These are phyloP conservation scores for Elongisporangium senticosum DNA, from an alignment of 352 stramenopile species.

Conservation along the genomic window DNA sequence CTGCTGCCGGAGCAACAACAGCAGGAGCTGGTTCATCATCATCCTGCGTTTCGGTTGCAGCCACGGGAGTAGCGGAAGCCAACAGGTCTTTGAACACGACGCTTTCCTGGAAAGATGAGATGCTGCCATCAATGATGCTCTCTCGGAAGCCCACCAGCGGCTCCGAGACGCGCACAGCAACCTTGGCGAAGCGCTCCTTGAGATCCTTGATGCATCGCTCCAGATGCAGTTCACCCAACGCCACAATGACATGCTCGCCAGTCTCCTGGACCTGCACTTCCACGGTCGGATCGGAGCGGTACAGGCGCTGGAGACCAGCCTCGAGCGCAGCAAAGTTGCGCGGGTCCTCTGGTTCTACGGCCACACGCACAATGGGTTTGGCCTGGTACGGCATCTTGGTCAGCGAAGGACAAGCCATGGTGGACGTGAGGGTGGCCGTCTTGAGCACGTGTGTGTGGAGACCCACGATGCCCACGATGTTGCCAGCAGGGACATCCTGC, in stretches of 20 bases:
- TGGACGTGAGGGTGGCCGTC: conserved; percentile 84
- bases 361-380: conserved; percentile 90
- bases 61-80: conserved; percentile 7
- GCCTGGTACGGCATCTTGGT: conserved; percentile 88
- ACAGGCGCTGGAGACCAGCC: conserved; percentile 84
- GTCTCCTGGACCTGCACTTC: conserved; percentile 89
- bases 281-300: conserved; percentile 90
- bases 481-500: conserved; percentile 77
- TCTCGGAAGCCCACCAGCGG: conserved; percentile 89
- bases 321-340: conserved; percentile 83
- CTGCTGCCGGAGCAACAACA: conserved; percentile 8
- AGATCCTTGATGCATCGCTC: conserved; percentile 91
- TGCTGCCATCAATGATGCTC: conserved; percentile 57
- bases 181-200: conserved; percentile 83
- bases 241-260: conserved; percentile 88
- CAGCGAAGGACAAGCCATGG: conserved; percentile 73
- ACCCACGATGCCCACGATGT: conserved; percentile 87
- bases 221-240: conserved; percentile 88
- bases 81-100: conserved; percentile 72
- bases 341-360: conserved; percentile 85
- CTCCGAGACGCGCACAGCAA: conserved; percentile 78
- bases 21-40: conserved; percentile 6
- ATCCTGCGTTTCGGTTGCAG: conserved; percentile 8
- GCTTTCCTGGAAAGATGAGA: conserved; percentile 59
- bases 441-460: conserved; percentile 88